Evolutionary conservation across 352 stramenopile species (phyloP).

Genomic region (Phytophthora constricta): DNA sequence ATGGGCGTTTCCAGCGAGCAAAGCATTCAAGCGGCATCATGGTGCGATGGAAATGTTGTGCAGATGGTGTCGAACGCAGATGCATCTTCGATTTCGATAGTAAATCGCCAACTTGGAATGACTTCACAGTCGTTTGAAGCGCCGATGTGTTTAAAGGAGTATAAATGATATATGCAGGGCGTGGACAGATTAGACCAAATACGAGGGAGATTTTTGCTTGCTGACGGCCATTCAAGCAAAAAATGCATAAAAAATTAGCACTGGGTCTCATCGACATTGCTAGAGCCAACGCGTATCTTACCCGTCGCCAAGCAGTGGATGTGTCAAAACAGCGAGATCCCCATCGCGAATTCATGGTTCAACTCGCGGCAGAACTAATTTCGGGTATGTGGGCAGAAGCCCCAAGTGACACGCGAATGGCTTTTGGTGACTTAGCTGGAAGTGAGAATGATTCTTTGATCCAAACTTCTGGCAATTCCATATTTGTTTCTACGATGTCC

Average conservation of each 20-base stretch:
- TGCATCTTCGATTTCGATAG: background rate
- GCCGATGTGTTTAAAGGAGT: background rate
- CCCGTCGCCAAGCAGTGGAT: background rate
- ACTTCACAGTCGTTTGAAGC: background rate
- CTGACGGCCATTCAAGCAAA: constrained; percentile 10
- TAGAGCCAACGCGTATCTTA: constrained; percentile 7
- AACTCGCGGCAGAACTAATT: constrained; percentile 15
- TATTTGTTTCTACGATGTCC: background rate
- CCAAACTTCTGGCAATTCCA: background rate
- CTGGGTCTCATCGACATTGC: constrained; percentile 15
- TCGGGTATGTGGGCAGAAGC: constrained; percentile 11
- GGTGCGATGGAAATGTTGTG: background rate
- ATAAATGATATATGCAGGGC: constrained; percentile 2
- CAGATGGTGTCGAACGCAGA: background rate
- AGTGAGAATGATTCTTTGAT: background rate
- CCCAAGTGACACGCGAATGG: constrained; percentile 6
- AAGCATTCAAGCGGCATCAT: background rate
- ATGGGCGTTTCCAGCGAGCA: background rate
- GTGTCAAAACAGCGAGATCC: constrained; percentile 5
- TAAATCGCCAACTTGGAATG: background rate
- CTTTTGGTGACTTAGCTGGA: background rate
- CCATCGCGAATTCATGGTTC: constrained; percentile 12
- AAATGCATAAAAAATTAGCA: constrained; percentile 21
- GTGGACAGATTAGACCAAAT: constrained; percentile 20
- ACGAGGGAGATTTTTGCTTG: constrained; percentile 10